A percentile compares a stretch with the other conserved stretches of the same genome.
These are phyloP conservation scores for Gossypium ekmanianum DNA, from an alignment of 345 rosid species.

Conservation along the genomic window DNA sequence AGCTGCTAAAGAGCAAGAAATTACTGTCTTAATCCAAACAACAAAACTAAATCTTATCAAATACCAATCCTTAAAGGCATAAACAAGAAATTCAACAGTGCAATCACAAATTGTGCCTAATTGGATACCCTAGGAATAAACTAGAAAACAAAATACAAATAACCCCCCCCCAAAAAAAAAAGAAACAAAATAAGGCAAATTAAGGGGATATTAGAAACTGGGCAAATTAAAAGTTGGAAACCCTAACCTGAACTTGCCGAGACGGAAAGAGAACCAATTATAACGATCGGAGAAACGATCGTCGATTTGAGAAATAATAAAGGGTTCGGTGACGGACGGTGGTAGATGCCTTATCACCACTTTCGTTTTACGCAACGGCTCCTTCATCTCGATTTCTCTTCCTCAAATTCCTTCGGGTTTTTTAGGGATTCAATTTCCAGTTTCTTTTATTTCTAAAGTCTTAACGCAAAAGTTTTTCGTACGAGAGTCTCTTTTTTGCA, in stretches of 20 bases:
- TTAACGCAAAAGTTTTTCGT: not conserved
- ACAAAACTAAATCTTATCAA: no score
- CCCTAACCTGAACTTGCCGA: conserved; percentile 51
- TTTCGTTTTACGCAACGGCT: conserved; percentile 46
- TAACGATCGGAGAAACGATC: conserved; percentile 53
- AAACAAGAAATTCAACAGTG: not conserved
- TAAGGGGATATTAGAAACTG: not conserved
- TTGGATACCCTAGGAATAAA: not conserved
- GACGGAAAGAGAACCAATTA: conserved; percentile 53
- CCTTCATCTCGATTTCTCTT: conserved; percentile 30
- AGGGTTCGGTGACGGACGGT: conserved; percentile 57
- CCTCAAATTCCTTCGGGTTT: not conserved
- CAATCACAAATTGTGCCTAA: not conserved
- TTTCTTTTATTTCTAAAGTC: not conserved
- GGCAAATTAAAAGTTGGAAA: not conserved
- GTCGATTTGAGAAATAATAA: conserved; percentile 53
- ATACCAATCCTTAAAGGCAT: not conserved
- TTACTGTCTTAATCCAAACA: no score
- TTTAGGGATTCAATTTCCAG: not conserved
- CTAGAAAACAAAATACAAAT: not conserved
- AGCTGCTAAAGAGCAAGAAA: not conserved
- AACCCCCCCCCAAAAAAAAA: not conserved
- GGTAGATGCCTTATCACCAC: conserved; percentile 74
- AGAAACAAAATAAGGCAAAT: not conserved
- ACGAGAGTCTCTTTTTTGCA: not conserved